Evolutionary conservation across 108 stramenopile genomes (phyloP), one percentile per base, ranked within the genome.

Genomic region (Nannochloropsis salina): DNA sequence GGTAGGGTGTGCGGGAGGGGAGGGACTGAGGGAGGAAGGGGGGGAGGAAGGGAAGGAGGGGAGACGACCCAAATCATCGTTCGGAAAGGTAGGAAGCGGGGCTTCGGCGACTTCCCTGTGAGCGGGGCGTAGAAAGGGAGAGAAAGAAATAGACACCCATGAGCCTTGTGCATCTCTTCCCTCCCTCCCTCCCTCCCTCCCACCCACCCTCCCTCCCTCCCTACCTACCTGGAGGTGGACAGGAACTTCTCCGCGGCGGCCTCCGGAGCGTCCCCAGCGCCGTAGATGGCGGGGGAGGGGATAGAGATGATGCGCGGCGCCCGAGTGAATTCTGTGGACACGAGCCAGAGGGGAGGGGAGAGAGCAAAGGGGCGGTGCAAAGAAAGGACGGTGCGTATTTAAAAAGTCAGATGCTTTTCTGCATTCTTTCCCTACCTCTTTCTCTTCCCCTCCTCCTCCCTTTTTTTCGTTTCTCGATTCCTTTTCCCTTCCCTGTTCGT

Each of bases 11-110:
- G 61, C 20, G 20, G 4, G 61, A 74, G 61, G 4, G 61, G 61
- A 31, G 31, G 31, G 31, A 31, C 31, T 3, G 61, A 8, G n/a
- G 61, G 61, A 74, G 61, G 61, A 6, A 74, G 61, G 61, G 8
- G n/a, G 61, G 61, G 61, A 74, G 61, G 61, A 3, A 74, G 61
- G 61, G 61, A 74, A n/a, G 61, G 61, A 74, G 61, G 61, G 61
- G 12, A 51, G 15, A 10, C 15, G 12, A 15, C 47, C 47, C 47
- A 51, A 51, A 15, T 15, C 47, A 51, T 51, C 47, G 47, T 51
- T 51, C 12, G 47, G 47, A 51, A 51, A 51, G 47, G 10, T 51
- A 51, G 47, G 47, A 15, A 15, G 47, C 10, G 47, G 15, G 47
- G 15, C 47, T 15, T 15, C 47, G 12, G 10, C 47, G 12, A 51